Evolutionary conservation across 768 basidiomycete genomes (phyloP).

Genomic region (Tulasnella sp.): DNA sequence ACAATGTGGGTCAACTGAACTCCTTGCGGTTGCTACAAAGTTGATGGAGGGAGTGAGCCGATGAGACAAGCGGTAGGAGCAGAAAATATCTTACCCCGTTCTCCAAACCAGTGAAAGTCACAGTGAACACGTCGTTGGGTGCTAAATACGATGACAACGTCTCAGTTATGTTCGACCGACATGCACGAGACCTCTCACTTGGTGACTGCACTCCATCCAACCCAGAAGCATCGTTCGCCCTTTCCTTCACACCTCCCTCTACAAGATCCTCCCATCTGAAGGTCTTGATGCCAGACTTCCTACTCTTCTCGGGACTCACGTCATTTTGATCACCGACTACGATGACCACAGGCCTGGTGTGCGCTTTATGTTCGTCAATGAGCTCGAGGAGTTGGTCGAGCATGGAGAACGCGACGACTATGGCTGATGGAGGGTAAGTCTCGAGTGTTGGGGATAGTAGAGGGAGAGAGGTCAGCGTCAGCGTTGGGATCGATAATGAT

Average conservation of each 20-base stretch:
- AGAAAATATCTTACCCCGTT: constrained; percentile 21
- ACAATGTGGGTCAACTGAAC: constrained; percentile 62
- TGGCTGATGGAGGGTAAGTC: constrained; percentile 54
- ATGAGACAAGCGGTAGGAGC: no score
- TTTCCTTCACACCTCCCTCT: constrained; percentile 50
- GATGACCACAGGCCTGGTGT: constrained; percentile 45
- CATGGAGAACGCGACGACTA: constrained; percentile 57
- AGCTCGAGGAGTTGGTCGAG: constrained; percentile 61
- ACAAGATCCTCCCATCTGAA: constrained; percentile 53
- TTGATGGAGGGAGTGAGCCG: neutral
- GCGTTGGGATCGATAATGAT: constrained; percentile 52
- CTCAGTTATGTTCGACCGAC: neutral
- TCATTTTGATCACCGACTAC: constrained; percentile 55
- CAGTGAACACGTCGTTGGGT: constrained; percentile 51
- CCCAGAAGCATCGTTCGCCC: neutral
- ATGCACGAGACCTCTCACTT: constrained; percentile 6
- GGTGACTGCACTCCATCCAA: constrained; percentile 7
- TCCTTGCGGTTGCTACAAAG: constrained; percentile 40
- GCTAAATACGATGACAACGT: constrained; percentile 28
- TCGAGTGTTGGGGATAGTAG: constrained; percentile 58
- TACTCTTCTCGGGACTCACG: constrained; percentile 42
- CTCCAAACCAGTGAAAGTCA: constrained; percentile 48
- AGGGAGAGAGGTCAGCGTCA: constrained; percentile 48
- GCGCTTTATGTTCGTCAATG: constrained; percentile 47
- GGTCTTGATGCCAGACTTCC: constrained; percentile 30